Percentiles rank a stretch among this genome's conserved stretches.
Evolutionary conservation across 169 alveolate species (phyloP).

Genomic region (Plasmodium billcollinsi): DNA sequence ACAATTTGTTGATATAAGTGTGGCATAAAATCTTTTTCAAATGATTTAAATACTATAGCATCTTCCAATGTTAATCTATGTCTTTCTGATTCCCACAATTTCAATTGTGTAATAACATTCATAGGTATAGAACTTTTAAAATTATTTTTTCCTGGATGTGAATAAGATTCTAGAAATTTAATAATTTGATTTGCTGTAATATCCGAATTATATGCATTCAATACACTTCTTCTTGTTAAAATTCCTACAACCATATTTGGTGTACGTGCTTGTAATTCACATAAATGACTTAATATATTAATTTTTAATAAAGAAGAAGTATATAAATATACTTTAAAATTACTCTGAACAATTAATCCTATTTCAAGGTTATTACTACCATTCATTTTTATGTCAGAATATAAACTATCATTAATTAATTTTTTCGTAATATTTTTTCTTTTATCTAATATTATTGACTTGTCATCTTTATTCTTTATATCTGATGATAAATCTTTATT

Average conservation of each 20-base stretch:
- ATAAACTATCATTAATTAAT: slow-evolving; percentile 27
- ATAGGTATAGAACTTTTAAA: slow-evolving; percentile 85
- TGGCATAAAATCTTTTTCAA: slow-evolving; percentile 88
- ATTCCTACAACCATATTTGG: slow-evolving; percentile 92
- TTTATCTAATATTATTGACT: background rate
- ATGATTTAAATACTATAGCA: slow-evolving; percentile 84
- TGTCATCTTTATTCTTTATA: background rate
- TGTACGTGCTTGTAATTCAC: slow-evolving; percentile 91
- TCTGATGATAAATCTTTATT: background rate
- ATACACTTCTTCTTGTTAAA: slow-evolving; percentile 88
- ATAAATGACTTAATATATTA: slow-evolving; percentile 88
- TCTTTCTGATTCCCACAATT: slow-evolving; percentile 92
- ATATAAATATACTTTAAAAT: slow-evolving; percentile 91
- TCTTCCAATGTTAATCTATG: slow-evolving; percentile 86
- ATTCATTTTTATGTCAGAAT: slow-evolving; percentile 57
- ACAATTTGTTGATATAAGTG: slow-evolving; percentile 87
- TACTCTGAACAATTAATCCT: slow-evolving; percentile 91
- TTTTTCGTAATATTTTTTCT: background rate
- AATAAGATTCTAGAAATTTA: slow-evolving; percentile 87
- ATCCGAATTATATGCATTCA: slow-evolving; percentile 90
- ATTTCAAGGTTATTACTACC: slow-evolving; percentile 79
- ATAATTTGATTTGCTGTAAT: slow-evolving; percentile 91
- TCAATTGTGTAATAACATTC: slow-evolving; percentile 89
- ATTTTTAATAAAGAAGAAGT: slow-evolving; percentile 91
- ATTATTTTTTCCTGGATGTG: slow-evolving; percentile 82